These are phyloP conservation scores for Cytospora mali DNA, from an alignment of 2,329 filamentous ascomycete species.

Conservation along the genomic window DNA sequence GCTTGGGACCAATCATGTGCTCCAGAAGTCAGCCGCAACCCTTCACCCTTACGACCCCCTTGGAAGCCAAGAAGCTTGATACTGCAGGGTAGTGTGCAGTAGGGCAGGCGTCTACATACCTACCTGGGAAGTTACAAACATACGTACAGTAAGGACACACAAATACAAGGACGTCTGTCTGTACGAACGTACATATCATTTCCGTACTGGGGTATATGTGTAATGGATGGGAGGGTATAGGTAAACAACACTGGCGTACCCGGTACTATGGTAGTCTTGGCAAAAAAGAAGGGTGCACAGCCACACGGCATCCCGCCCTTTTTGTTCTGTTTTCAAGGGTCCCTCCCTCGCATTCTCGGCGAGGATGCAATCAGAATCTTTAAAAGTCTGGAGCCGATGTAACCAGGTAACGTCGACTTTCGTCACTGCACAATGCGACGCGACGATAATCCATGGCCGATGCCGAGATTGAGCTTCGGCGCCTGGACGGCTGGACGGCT, in stretches of 20 bases:
- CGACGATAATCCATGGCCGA: neutral
- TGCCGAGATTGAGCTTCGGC: constrained; percentile 10
- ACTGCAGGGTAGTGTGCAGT: neutral
- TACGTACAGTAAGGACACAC: neutral
- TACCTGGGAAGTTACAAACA: neutral
- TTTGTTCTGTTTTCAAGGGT: constrained; percentile 10
- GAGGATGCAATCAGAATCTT: constrained; percentile 9
- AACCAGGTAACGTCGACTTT: constrained; percentile 15
- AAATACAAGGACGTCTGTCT: too few species aligned
- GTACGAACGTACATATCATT: neutral
- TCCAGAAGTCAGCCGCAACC: neutral
- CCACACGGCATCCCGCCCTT: constrained; percentile 18
- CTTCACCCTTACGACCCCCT: neutral
- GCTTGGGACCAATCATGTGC: constrained; percentile 11
- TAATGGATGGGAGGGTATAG: neutral
- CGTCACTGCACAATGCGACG: constrained; percentile 12
- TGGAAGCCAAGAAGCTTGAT: too few species aligned
- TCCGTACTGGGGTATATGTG: neutral
- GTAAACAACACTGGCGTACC: neutral
- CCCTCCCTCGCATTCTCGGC: neutral
- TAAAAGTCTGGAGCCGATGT: constrained; percentile 12
- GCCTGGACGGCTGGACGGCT: too few species aligned
- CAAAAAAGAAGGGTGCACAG: constrained; percentile 16
- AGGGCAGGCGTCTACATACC: neutral
- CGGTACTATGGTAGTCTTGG: constrained; percentile 2